Conservation (phyloP, 2,329 filamentous ascomycete genomes). For the Epichloe coenophiala region DNA sequence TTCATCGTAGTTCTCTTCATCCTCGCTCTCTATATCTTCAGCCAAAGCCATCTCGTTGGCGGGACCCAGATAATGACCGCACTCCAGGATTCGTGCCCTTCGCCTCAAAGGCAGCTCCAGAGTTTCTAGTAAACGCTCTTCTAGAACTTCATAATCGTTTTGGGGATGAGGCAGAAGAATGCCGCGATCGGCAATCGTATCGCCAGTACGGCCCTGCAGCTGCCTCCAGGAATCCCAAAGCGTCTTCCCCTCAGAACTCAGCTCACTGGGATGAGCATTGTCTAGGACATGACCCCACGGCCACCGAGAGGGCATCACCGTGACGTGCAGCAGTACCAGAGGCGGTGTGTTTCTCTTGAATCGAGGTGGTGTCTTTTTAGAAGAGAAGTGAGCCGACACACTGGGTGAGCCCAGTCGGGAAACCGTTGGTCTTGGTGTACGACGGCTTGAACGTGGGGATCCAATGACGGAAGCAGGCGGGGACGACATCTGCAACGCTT, state of each 20-base stretch:
- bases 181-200: slow-evolving; percentile 60
- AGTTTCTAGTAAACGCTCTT: slow-evolving; percentile 63
- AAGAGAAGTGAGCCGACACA: slow-evolving; percentile 37
- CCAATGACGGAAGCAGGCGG: slow-evolving; percentile 43
- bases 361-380: slow-evolving; percentile 44
- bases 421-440: slow-evolving; percentile 32
- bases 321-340: slow-evolving; percentile 65
- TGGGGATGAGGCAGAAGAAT: slow-evolving; percentile 66
- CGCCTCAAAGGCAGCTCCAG: slow-evolving; percentile 53
- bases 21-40: slow-evolving; percentile 33
- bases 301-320: slow-evolving; percentile 56
- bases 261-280: slow-evolving; percentile 22
- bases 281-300: slow-evolving; percentile 46
- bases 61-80: slow-evolving; percentile 61
- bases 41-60: slow-evolving; percentile 33
- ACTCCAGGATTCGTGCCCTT: slow-evolving; percentile 57
- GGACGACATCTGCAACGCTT: slow-evolving; percentile 59
- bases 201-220: slow-evolving; percentile 55
- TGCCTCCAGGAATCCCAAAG: slow-evolving; percentile 52
- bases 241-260: slow-evolving; percentile 32
- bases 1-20: slow-evolving; percentile 27
- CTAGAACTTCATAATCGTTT: slow-evolving; percentile 66
- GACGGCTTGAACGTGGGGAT: slow-evolving; percentile 42
- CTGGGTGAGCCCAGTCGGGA: slow-evolving; percentile 44
- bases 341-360: slow-evolving; percentile 48